Percentiles rank a stretch among this genome's conserved stretches.
Conservation (phyloP, 495 filamentous ascomycete species). For the Mycothermus thermophilus region DNA sequence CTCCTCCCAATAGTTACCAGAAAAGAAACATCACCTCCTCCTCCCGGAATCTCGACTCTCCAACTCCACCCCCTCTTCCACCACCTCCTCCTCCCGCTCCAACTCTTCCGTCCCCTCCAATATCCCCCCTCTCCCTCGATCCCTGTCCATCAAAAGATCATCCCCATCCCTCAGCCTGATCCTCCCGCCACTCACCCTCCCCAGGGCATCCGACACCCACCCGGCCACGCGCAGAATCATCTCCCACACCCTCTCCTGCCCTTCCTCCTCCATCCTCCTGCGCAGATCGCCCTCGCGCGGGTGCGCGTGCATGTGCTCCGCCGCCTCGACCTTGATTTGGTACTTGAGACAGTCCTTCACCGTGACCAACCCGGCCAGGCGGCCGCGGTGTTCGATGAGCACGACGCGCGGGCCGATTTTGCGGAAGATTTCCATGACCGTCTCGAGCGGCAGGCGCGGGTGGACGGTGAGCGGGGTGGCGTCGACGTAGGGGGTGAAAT, state of each 20-base stretch:
- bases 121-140: slow-evolving; percentile 27
- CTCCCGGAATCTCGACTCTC: slow-evolving; percentile 34
- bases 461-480: slow-evolving; percentile 84
- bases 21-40: neutral
- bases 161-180: slow-evolving; percentile 32
- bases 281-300: slow-evolving; percentile 35
- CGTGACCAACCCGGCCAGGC: slow-evolving; percentile 72
- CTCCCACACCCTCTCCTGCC: slow-evolving; percentile 58
- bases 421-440: slow-evolving; percentile 97
- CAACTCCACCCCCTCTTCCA: slow-evolving; percentile 44
- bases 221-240: slow-evolving; percentile 43
- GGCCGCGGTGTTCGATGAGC: slow-evolving; percentile 78
- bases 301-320: slow-evolving; percentile 42
- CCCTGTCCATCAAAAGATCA: slow-evolving; percentile 18
- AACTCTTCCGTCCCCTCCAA: slow-evolving; percentile 57
- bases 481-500: slow-evolving; percentile 83
- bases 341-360: slow-evolving; percentile 97
- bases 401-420: slow-evolving; percentile 95
- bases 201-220: slow-evolving; percentile 41
- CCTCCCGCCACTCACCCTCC: slow-evolving; percentile 33
- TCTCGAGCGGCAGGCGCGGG: slow-evolving; percentile 83
- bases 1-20: neutral
- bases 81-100: too few species aligned
- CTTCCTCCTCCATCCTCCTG: slow-evolving; percentile 24
- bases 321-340: slow-evolving; percentile 90